Evolutionary conservation across 2,329 filamentous ascomycete genomes (phyloP).

Genomic region (Xylaria hypoxylon): DNA sequence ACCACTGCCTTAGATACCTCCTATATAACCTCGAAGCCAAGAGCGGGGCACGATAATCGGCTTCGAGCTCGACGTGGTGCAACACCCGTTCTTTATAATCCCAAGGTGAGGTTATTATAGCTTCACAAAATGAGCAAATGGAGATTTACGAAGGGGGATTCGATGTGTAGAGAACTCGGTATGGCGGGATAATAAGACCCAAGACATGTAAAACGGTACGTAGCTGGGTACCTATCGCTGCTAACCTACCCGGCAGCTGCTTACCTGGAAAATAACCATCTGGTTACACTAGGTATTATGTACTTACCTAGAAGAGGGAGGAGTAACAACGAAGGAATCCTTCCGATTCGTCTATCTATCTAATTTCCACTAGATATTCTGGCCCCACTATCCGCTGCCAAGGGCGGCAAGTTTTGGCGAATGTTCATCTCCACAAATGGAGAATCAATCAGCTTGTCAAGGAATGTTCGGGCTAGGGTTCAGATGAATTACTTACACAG

Average conservation of each 20-base stretch:
- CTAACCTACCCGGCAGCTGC: too few relatives aligned
- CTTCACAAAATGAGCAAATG: constrained; percentile 27
- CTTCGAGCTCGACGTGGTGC: constrained; percentile 30
- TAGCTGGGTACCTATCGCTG: background rate
- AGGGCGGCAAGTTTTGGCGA: constrained; percentile 36
- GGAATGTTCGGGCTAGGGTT: background rate
- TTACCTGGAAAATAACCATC: too few relatives aligned
- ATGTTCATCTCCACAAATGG: background rate
- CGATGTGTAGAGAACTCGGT: constrained; percentile 5
- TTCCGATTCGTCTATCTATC: constrained; percentile 29
- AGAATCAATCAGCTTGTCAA: background rate
- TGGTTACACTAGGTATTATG: background rate
- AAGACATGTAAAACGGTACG: background rate
- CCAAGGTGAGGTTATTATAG: constrained; percentile 31
- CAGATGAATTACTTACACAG: too few relatives aligned
- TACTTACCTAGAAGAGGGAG: background rate
- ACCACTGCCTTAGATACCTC: background rate
- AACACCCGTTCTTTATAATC: constrained; percentile 22
- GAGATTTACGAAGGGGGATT: background rate
- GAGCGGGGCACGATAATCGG: constrained; percentile 35
- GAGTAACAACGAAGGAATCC: constrained; percentile 1
- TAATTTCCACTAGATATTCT: too few relatives aligned
- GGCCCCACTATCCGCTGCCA: too few relatives aligned
- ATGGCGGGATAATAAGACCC: background rate
- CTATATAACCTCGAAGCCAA: background rate